phyloP scores from a whole-genome alignment of 208 protist genomes.

The Herpetomonas muscarum region DNA sequence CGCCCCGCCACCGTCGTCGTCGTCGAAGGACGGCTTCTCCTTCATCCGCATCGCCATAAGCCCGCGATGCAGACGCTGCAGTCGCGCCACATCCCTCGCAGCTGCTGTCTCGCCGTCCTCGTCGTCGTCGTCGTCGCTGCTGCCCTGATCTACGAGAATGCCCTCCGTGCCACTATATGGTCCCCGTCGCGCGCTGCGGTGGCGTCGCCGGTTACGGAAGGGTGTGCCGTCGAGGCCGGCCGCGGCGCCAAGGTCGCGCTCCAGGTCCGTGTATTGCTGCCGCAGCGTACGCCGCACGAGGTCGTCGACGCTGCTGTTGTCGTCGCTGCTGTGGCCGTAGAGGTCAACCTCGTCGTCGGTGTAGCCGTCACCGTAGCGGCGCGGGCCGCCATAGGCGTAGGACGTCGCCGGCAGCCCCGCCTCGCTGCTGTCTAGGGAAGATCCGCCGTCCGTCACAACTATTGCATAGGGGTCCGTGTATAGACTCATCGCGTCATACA shows the following conservation, averaged over 20 bases:
- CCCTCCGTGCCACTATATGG: background rate
- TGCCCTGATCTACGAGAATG: background rate
- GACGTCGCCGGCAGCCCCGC: background rate
- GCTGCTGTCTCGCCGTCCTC: conserved; percentile 1
- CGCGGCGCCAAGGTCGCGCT: conserved; percentile 5
- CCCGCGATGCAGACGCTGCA: conserved; percentile 8
- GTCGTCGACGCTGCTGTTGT: conserved; percentile 30
- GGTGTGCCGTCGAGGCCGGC: background rate
- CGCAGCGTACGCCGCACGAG: conserved; percentile 28
- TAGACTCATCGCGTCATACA: conserved; percentile 36
- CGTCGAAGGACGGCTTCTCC: background rate
- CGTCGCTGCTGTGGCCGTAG: conserved; percentile 18
- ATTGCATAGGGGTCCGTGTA: conserved; percentile 27
- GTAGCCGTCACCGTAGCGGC: conserved; percentile 4
- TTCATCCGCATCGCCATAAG: conserved; percentile 13
- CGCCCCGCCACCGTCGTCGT: background rate
- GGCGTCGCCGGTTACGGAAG: background rate
- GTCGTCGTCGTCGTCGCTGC: background rate
- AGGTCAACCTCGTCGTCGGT: conserved; percentile 24
- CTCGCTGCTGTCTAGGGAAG: background rate
- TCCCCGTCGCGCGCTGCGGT: background rate
- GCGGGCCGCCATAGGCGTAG: background rate
- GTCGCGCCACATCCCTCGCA: conserved; percentile 5
- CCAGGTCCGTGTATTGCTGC: conserved; percentile 10
- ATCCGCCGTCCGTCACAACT: conserved; percentile 27